These are phyloP conservation scores for Solanum raphanifolium DNA, from an alignment of 257 asterid species.

Conservation along the genomic window DNA sequence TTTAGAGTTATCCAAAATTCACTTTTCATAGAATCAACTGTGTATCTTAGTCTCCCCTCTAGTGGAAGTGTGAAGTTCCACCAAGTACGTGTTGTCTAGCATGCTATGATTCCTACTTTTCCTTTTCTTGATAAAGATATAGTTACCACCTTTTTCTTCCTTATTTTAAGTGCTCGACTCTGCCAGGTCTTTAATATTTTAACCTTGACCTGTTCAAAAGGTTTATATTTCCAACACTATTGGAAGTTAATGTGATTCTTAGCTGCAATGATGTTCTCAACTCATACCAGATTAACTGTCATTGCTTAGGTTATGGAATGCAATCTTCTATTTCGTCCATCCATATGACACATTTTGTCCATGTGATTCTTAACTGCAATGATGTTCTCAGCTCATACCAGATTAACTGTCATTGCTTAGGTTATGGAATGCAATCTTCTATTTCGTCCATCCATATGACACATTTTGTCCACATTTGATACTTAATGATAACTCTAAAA, in stretches of 20 bases:
- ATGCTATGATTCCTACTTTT: neutral
- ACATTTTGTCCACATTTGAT: neutral
- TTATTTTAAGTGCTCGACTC: neutral
- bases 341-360: neutral
- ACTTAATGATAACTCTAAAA: neutral
- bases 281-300: neutral
- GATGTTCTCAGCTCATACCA: neutral
- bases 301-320: neutral
- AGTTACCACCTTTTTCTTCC: neutral
- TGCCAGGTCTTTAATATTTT: neutral
- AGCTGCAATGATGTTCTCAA: neutral
- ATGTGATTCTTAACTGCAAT: neutral
- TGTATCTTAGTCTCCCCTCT: neutral
- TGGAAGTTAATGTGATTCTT: neutral
- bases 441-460: neutral
- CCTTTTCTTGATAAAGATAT: neutral
- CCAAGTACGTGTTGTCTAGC: neutral
- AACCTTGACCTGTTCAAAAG: neutral
- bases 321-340: neutral
- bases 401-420: neutral
- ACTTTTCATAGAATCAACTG: neutral
- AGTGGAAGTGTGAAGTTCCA: neutral
- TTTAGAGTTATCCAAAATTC: neutral
- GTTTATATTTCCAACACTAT: neutral
- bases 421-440: neutral